These are phyloP conservation scores for Podospora pseudoanserina DNA, from an alignment of 495 filamentous ascomycete species.

Conservation along the genomic window DNA sequence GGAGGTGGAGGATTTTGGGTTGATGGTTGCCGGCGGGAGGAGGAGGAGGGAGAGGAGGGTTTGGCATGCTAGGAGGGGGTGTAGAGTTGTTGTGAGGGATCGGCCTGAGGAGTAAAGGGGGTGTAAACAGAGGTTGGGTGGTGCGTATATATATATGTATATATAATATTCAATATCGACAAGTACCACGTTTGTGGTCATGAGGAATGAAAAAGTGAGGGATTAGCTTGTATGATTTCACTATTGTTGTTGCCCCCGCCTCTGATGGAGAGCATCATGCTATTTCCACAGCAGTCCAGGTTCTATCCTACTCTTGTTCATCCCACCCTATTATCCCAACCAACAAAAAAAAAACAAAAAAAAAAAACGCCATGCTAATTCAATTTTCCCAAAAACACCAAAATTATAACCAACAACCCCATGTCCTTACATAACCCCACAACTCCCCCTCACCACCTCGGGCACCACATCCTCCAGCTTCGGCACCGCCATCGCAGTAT, in stretches of 20 bases:
- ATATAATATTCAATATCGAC: background rate
- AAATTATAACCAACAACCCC: conserved; percentile 10
- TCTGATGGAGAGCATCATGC: no score
- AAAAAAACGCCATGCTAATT: no score
- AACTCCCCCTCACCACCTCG: conserved; percentile 18
- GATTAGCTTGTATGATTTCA: no score
- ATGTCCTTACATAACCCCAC: conserved; percentile 41
- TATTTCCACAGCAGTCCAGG: no score
- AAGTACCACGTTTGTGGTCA: background rate
- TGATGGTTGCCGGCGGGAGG: conserved; percentile 49
- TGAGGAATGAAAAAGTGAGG: no score
- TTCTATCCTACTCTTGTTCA: no score
- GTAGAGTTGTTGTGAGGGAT: conserved; percentile 57
- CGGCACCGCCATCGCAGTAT: conserved; percentile 35
- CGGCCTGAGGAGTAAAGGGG: conserved; percentile 5
- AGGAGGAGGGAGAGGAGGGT: conserved; percentile 62
- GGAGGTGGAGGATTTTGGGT: conserved; percentile 47
- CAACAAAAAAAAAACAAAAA: no score
- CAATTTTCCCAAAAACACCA: no score
- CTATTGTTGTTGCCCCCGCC: no score
- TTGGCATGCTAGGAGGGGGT: conserved; percentile 67
- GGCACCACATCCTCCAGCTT: conserved; percentile 18
- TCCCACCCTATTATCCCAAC: no score
- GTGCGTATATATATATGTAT: background rate
- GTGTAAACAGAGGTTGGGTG: background rate